These are phyloP conservation scores for Alternaria triticina DNA, from an alignment of 2,329 filamentous ascomycete genomes.

Conservation along the genomic window DNA sequence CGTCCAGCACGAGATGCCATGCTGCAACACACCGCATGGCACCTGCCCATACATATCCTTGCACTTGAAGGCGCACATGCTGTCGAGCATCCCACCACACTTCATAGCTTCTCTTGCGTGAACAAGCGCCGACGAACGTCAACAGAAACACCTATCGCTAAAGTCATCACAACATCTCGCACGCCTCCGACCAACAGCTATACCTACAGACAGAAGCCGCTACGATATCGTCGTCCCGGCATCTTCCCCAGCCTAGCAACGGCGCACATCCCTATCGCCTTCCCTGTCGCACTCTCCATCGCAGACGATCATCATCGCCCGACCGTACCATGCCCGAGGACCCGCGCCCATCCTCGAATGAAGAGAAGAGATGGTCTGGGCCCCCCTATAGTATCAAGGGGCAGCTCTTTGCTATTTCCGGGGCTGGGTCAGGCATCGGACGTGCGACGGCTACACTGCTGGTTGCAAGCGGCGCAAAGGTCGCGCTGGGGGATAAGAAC, in stretches of 20 bases:
- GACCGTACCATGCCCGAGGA: neutral
- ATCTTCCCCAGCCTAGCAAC: neutral
- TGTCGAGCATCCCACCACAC: neutral
- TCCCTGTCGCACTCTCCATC: neutral
- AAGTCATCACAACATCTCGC: neutral
- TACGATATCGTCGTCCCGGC: neutral
- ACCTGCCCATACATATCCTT: neutral
- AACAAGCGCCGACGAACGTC: neutral
- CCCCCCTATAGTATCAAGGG: neutral
- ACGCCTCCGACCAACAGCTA: neutral
- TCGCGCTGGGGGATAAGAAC: slow-evolving; percentile 14
- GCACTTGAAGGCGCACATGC: neutral
- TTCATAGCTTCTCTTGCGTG: neutral
- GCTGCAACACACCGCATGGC: neutral
- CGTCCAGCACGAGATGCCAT: neutral
- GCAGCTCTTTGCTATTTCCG: slow-evolving; percentile 16
- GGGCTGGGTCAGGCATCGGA: slow-evolving; percentile 21
- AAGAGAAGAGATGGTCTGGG: neutral
- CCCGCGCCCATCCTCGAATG: neutral
- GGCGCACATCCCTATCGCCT: neutral
- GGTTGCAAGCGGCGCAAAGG: slow-evolving; percentile 1
- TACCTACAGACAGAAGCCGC: neutral
- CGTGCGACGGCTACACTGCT: slow-evolving; percentile 12
- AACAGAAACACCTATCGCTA: neutral
- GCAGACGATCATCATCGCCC: neutral